These are phyloP conservation scores for Xeromyces bisporus DNA, from an alignment of 495 filamentous ascomycete species.

Conservation along the genomic window DNA sequence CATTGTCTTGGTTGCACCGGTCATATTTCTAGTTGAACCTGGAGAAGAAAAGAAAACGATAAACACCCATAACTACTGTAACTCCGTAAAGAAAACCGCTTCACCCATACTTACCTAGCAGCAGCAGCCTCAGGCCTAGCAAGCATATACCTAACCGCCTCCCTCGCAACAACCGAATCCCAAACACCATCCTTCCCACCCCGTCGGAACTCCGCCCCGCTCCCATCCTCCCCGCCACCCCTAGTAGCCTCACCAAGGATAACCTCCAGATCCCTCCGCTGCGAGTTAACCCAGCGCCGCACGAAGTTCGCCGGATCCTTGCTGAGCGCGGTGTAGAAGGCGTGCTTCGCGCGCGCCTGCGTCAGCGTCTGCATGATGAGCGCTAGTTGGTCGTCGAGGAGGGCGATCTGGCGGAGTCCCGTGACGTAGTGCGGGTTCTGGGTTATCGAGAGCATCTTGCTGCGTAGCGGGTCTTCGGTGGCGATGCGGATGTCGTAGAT, in stretches of 20 bases:
- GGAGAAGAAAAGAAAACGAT: background rate
- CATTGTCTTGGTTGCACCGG: too few species aligned
- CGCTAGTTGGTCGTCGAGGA: conserved; percentile 69
- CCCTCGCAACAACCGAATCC: conserved; percentile 30
- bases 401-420: conserved; percentile 50
- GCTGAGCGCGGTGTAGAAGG: conserved; percentile 59
- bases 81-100: too few species aligned
- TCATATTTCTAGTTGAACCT: too few species aligned
- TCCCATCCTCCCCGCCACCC: conserved; percentile 46
- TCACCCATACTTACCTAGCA: too few species aligned
- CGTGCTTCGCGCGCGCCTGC: conserved; percentile 67
- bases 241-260: conserved; percentile 65
- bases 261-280: conserved; percentile 79
- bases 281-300: conserved; percentile 66
- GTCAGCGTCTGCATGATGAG: conserved; percentile 59
- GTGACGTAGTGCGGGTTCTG: conserved; percentile 31
- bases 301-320: conserved; percentile 72
- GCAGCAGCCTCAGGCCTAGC: conserved; percentile 25
- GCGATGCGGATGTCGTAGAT: conserved; percentile 79
- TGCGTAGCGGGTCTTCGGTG: conserved; percentile 65
- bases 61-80: conserved; percentile 1
- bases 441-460: conserved; percentile 44
- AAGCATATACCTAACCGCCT: conserved; percentile 33
- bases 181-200: conserved; percentile 39
- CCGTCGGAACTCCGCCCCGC: conserved; percentile 39